These are phyloP conservation scores for Leccinum rimulosum DNA, from an alignment of 768 basidiomycete genomes.

Conservation along the genomic window DNA sequence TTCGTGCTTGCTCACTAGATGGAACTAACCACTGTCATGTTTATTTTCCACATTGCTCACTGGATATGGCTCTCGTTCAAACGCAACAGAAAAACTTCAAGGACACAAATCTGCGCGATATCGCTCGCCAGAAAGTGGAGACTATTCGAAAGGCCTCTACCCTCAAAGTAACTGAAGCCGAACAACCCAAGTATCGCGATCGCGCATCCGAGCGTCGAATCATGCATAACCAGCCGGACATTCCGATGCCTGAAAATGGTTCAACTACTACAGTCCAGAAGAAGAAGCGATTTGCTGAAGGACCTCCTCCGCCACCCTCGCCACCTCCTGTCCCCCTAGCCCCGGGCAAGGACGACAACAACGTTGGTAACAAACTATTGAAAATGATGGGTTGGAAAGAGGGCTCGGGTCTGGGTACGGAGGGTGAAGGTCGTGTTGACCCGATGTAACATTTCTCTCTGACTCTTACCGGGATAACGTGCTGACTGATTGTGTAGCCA, in stretches of 20 bases:
- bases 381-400: constrained; percentile 99
- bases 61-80: constrained; percentile 3
- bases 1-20: constrained; percentile 20
- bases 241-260: constrained; percentile 60
- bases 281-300: constrained; percentile 50
- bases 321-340: constrained; percentile 64
- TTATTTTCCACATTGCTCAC: constrained; percentile 10
- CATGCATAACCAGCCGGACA: constrained; percentile 90
- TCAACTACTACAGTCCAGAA: constrained; percentile 25
- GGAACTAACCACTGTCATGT: constrained; percentile 32
- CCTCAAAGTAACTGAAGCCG: constrained; percentile 30
- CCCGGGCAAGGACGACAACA: constrained; percentile 77
- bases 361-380: constrained; percentile 88
- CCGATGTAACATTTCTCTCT: constrained; percentile 57
- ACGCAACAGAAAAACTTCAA: constrained; percentile 76
- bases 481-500: constrained; percentile 43
- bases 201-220: constrained; percentile 89
- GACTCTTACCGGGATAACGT: not conserved
- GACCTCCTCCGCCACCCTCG: constrained; percentile 56
- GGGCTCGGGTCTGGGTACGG: constrained; percentile 81
- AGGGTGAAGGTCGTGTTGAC: constrained; percentile 82
- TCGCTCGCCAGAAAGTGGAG: constrained; percentile 65
- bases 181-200: constrained; percentile 88
- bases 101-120: constrained; percentile 67
- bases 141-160: constrained; percentile 39